A percentile compares a stretch with the other conserved stretches of the same genome.
Conservation (phyloP, 2,329 filamentous ascomycete genomes). For the Aaosphaeria pasadenensis region DNA sequence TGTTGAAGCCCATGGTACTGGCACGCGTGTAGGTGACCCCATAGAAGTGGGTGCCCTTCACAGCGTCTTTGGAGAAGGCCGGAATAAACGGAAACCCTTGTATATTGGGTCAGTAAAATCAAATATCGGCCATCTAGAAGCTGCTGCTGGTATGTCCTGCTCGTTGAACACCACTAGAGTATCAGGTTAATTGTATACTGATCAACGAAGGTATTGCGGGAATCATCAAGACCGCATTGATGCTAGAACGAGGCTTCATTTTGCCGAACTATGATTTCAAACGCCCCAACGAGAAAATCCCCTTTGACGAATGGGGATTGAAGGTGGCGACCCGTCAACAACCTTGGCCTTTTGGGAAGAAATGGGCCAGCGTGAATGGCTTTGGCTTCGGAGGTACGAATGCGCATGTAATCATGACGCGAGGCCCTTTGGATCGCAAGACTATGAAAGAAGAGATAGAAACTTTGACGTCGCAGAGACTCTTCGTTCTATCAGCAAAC, state of each 20-base stretch:
- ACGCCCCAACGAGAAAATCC: conserved; percentile 30
- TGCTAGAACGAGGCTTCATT: conserved; percentile 39
- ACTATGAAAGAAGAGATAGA: conserved; percentile 21
- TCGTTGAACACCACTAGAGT: not conserved
- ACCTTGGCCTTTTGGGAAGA: conserved; percentile 23
- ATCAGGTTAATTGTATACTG: not conserved
- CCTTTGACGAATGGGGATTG: conserved; percentile 18
- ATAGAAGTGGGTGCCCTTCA: conserved; percentile 24
- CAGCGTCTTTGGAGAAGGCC: conserved; percentile 17
- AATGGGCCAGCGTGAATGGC: conserved; percentile 45
- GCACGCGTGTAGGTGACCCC: conserved; percentile 49
- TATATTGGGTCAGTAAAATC: conserved; percentile 28
- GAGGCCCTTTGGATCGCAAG: conserved; percentile 13
- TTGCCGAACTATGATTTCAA: conserved; percentile 38
- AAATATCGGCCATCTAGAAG: conserved; percentile 33
- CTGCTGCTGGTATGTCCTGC: conserved; percentile 15
- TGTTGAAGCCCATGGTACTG: conserved; percentile 47
- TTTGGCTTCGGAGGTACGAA: conserved; percentile 47
- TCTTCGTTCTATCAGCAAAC: conserved; percentile 18
- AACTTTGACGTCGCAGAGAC: conserved; percentile 10
- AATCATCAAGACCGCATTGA: conserved; percentile 40
- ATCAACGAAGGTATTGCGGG: conserved; percentile 13
- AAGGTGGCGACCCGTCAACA: conserved; percentile 13
- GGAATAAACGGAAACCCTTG: conserved; percentile 16
- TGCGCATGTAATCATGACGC: conserved; percentile 25